Evolutionary conservation across 2,329 filamentous ascomycete genomes (phyloP).

Genomic region (Ophiostoma triangulosporum): DNA sequence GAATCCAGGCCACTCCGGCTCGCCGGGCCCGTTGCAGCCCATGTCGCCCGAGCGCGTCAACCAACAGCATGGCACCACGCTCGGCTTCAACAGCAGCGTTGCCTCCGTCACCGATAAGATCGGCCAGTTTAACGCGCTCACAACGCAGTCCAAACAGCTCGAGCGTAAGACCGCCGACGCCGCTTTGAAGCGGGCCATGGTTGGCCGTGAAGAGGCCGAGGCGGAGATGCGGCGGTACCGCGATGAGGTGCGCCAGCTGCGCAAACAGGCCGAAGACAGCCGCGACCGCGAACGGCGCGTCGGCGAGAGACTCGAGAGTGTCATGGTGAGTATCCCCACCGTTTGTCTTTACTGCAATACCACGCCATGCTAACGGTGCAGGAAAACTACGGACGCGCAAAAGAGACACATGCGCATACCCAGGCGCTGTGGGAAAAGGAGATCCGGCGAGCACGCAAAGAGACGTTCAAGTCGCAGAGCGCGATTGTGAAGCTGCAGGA

Average conservation of each 20-base stretch:
- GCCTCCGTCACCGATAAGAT: slow-evolving; percentile 51
- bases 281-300: slow-evolving; percentile 52
- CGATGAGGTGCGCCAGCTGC: slow-evolving; percentile 44
- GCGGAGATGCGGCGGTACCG: slow-evolving; percentile 49
- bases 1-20: slow-evolving; percentile 31
- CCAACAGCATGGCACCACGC: slow-evolving; percentile 22
- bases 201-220: slow-evolving; percentile 60
- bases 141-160: slow-evolving; percentile 44
- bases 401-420: slow-evolving; percentile 54
- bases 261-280: slow-evolving; percentile 49
- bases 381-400: slow-evolving; percentile 58
- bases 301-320: slow-evolving; percentile 50
- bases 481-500: slow-evolving; percentile 58
- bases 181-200: slow-evolving; percentile 50
- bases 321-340: slow-evolving; percentile 40
- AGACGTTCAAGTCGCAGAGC: slow-evolving; percentile 63
- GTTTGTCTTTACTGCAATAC: too few species aligned
- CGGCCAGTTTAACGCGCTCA: slow-evolving; percentile 58
- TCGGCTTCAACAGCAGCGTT: slow-evolving; percentile 2
- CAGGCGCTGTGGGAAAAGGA: slow-evolving; percentile 62
- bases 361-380: slow-evolving; percentile 22
- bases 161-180: slow-evolving; percentile 53
- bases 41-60: slow-evolving; percentile 53
- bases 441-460: slow-evolving; percentile 54
- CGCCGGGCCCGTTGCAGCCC: slow-evolving; percentile 42